These are phyloP conservation scores for Candida labiduridarum DNA, from an alignment of 1,139 yeast species.

Conservation along the genomic window DNA sequence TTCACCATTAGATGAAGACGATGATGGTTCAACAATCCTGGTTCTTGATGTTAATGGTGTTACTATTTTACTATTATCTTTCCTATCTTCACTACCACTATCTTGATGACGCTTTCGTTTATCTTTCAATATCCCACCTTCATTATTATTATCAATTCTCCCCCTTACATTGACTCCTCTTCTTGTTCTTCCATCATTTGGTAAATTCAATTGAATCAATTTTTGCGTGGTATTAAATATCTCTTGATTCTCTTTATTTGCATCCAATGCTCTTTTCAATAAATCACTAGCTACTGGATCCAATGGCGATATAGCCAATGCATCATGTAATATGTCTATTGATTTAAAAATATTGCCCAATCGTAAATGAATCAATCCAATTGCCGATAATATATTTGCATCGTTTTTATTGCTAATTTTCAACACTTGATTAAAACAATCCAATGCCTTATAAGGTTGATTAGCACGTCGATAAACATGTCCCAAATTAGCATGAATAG, in stretches of 20 bases:
- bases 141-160: constrained; percentile 5
- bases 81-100: background rate
- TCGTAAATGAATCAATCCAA: constrained; percentile 81
- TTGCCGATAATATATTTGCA: constrained; percentile 75
- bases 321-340: constrained; percentile 75
- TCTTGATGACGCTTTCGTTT: background rate
- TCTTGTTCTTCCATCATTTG: constrained; percentile 15
- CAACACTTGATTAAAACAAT: constrained; percentile 75
- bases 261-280: constrained; percentile 76
- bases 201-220: constrained; percentile 22
- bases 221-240: constrained; percentile 27
- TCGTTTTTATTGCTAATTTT: constrained; percentile 68
- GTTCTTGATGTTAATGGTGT: constrained; percentile 26
- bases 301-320: constrained; percentile 75
- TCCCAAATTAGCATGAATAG: constrained; percentile 87
- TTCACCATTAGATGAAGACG: background rate
- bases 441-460: constrained; percentile 65
- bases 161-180: constrained; percentile 4
- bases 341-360: constrained; percentile 67
- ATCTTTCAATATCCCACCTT: background rate
- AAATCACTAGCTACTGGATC: constrained; percentile 87
- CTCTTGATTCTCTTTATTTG: constrained; percentile 43
- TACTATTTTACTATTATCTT: constrained; percentile 15
- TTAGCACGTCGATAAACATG: constrained; percentile 81
- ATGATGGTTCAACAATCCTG: constrained; percentile 4